Evolutionary conservation across 768 basidiomycete genomes (phyloP), one percentile per base, ranked within the genome.

Genomic region (Psilocybe subaeruginosa): DNA sequence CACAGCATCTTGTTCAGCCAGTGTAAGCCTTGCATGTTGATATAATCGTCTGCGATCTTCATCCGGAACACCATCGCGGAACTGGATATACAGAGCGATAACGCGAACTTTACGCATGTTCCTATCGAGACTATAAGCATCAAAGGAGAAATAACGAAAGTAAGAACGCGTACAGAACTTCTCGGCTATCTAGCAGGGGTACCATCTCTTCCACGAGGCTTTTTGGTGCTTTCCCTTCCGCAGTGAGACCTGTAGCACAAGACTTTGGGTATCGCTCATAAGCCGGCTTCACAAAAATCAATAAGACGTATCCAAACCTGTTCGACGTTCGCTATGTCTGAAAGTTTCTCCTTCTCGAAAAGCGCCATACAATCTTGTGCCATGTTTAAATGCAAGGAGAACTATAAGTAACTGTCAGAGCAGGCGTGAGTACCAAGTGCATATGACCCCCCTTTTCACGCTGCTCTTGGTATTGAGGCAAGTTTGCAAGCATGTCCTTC

Each of bases 181-280:
- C 89, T 56, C 88, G 83, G 71, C 91, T 90, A 69, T 96, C 97
- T 27, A 99, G 81, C 31, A 99, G 76, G 0, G 97, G 97, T 0
- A 99, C 96, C 97, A 99, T 99, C 73, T 99, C 96, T 72, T 99
- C 97, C 1, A 99, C 95, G 3, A 99, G 77, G 0, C 85, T 86
- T 73, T 97, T 98, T 1, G 97, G 97, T n/a, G 87, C 81, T 77
- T 97, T 98, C 1, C 96, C 96, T 67, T 98, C 94, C 0, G 91
- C 80, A 5, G 92, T 98, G 37, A 91, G 68, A 12, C 97, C 97
- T 3, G 97, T 99, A 1, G 97, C 92, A 68, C 95, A 99, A 73
- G 89, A 91, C 94, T 99, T 66, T 8, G 23, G 6, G 41, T n/a
- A 7, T 16, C 11, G 8, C 39, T 49, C 29, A 58, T 30, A 8